Base-by-base conservation (phyloP, 495 filamentous ascomycete genomes). In the Xeromyces bisporus region DNA sequence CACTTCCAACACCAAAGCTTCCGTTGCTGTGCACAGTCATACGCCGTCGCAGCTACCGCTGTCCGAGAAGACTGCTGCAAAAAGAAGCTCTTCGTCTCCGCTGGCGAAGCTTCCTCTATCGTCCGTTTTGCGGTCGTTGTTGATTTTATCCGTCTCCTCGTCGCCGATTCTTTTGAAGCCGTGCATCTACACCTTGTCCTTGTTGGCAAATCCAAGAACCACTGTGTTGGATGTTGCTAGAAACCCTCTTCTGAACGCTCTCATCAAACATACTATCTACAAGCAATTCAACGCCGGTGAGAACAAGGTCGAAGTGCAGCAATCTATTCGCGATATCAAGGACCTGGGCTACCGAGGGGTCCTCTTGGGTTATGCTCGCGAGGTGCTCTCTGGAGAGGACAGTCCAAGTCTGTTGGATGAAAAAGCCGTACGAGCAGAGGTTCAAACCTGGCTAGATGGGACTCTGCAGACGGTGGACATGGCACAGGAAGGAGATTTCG, bases 61-160 rank as follows among this genome's bases (percentile, higher is more conserved):
- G 20, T 4, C 20, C 9, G 5, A 9, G 5, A 21, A 21, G 20
- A 21, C 20, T 4, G 20, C 5, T 5, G 20, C 20, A 4, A 9
- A 9, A 5, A 4, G 4, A 9, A 5, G 5, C 9, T 21, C 47
- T 20, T 26, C 30, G 7, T 50, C 73, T 3, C 73, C 79, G 3
- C 53, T 93, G 16, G 69, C 77, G 2, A 64, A 79, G 26, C 66
- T 96, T 20, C 81, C 87, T 2, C 55, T 83, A 0, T 67, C 67
- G 10, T 73, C 64, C 14, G 63, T 96, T 28, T 51, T 93, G 26
- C 78, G 87, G 15, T 85, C 82, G 6, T 61, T 86, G 36, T 60
- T 80, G 34, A 78, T 84, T 9, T 77, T 80, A 9, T 72, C 72
- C 13, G 63, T 93, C 33, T 93, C 86, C 0, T 82, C 80, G 6